Evolutionary conservation across 805 yeast genomes (phyloP), one percentile per base, ranked within the genome.

Genomic region (Wickerhamia fluorescens): DNA sequence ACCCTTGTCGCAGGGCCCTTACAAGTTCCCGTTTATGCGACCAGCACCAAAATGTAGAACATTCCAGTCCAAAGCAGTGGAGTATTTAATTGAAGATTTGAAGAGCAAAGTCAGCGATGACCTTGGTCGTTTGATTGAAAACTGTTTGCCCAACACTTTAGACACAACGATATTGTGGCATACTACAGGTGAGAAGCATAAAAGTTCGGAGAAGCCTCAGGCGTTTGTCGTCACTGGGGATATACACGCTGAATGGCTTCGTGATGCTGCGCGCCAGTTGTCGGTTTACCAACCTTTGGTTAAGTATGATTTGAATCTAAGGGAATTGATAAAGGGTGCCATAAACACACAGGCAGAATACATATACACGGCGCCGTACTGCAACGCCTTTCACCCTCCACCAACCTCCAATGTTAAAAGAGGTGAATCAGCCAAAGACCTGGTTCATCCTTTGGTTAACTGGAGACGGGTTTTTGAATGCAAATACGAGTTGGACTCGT

Each of bases 301-400:
- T 9, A 56, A 56, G 22, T 46, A 67, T 30, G 92, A 85, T 43
- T 39, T 49, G 1, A 34, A 41, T 2, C 58, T 86, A 29, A 49
- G 56, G 34, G 60, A 60, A 18, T 54, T 86, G 48, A 64, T 86
- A 18, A 61, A 58, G 35, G 95, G 95, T 11, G 94, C 95, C 2
- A 81, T 86, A 28, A 69, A 74, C 34, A 81, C 85, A 14, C 95
- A 87, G 53, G 81, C 87, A 0, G 57, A 67, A 14, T 83, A 70
- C 41, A 62, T 86, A 5, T 38, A 57, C 12, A 59, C 56, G 15
- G 71, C 79, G 5, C 94, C 95, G 0, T 86, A 83, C 52, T 86
- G 96, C 54, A 86, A 86, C 53, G 95, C 95, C 0, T 87, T 84
- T 60, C 94, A 86, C 45, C 94, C 95, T 1, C 95, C 95, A 0